Evolutionary conservation across 306 rosid genomes (phyloP), one percentile per base, ranked within the genome.

Genomic region (Hippophae rhamnoides): DNA sequence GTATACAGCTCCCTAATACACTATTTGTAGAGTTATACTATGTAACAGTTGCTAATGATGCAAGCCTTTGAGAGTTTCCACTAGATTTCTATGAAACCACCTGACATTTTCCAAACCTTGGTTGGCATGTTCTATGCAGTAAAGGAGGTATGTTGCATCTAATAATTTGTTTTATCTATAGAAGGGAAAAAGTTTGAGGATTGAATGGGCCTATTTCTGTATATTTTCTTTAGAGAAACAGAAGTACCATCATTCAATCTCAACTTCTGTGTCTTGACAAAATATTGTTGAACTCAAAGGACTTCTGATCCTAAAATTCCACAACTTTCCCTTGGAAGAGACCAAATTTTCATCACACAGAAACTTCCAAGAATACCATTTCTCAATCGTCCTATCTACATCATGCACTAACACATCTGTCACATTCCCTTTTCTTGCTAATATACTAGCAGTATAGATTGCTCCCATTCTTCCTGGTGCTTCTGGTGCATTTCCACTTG

Each of bases 361-460:
- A 61, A 92, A 83, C 75, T 92, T 96, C 96, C 87, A 81, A 46
- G 95, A 92, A 77, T 81, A 92, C 96, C 98, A 85, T 78, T 82
- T 87, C 76, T 92, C 96, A 25, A 92, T 72, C 71, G 55, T 81
- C 43, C 96, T 84, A 74, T 92, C 75, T 13, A 76, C 79, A 55
- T 92, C 88, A 65, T 92, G 95, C 52, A 92, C 87, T 38, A 79
- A 71, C 31, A 87, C 93, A 50, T 83, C 75, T 0, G 93, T 85
- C 64, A 23, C 43, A 43, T 81, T 81, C 56, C 82, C 86, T 12
- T 70, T 68, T 81, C 89, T 87, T 60, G 96, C 98, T 9, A 92
- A 53, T 13, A 85, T 63, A 67, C 92, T 71, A 7, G 89, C 86
- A 46, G 84, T 83, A 68, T 81, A 92, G 49, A 92, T 92, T 41